Evolutionary conservation across 2,329 filamentous ascomycete genomes (phyloP), one percentile per base, ranked within the genome.

Genomic region (Claviceps africana): DNA sequence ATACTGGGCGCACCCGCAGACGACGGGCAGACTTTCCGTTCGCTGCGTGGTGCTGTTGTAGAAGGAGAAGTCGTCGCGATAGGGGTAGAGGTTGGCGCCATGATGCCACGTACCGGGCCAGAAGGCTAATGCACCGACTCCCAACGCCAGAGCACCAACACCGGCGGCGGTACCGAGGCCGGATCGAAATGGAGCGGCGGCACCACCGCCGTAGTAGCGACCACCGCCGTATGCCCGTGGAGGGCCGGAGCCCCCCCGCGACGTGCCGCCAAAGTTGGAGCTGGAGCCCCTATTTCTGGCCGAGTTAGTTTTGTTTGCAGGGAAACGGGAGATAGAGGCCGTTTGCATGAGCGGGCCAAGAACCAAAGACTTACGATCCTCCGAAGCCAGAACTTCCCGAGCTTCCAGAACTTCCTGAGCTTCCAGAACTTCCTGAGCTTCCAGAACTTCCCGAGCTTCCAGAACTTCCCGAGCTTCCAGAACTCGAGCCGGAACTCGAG

Each of bases 81-180:
- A 54, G 56, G 77, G 62, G 63, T 81, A 86, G 47, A 77, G 69
- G 63, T 84, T 84, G 1, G 78, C 77, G 56, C 77, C 76, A 60
- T 78, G 78, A 9, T 82, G 69, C 81, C 83, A 88, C 39, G 79
- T 54, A 3, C 80, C 82, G 1, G 82, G 78, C 74, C 83, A 83
- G 65, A 84, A 75, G 22, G 71, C 70, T 10, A 85, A 61, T 1
- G 70, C 66, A 11, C 67, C 64, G 3, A 70, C 73, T 3, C 74
- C 61, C 2, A 84, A 67, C 22, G 80, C 64, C 47, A 81, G 65
- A 17, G 79, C 72, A 0, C 70, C 67, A 30, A 79, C 64, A 39
- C 85, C 74, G 3, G 75, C 73, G 3, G 72, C 65, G 1, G 72
- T 74, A 1, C 73, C 72, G 0, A 40, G n/a, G 7, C 83, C 83